phyloP scores from a whole-genome alignment of 2,329 filamentous ascomycete species.

The Colletotrichum gigasporum region DNA sequence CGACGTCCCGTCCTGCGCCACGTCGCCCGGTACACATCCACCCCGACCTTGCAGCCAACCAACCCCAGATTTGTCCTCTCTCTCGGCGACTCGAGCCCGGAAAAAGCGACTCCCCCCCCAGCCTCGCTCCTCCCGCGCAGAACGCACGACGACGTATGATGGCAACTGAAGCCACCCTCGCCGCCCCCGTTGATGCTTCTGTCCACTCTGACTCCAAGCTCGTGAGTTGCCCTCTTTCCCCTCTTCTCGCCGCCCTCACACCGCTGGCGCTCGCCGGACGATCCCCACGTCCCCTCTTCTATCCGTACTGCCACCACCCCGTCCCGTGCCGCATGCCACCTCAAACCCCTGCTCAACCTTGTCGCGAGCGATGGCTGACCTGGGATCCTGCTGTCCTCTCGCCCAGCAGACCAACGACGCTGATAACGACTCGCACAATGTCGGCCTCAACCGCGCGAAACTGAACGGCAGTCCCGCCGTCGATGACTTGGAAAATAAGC shows the following conservation, averaged over 20 bases:
- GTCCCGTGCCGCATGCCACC: constrained; percentile 6
- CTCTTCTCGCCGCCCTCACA: constrained; percentile 6
- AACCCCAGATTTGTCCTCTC: background rate
- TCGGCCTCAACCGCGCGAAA: constrained; percentile 50
- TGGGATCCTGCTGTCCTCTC: constrained; percentile 9
- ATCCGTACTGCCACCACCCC: background rate
- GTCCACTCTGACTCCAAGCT: constrained; percentile 55
- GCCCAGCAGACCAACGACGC: constrained; percentile 42
- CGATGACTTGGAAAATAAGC: constrained; percentile 67
- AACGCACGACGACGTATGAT: constrained; percentile 65
- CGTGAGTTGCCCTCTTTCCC: constrained; percentile 47
- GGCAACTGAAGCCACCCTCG: constrained; percentile 68
- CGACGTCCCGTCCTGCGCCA: constrained; percentile 29
- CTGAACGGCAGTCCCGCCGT: constrained; percentile 59
- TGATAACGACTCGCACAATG: constrained; percentile 57
- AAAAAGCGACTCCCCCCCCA: constrained; percentile 35
- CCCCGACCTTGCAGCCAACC: constrained; percentile 11
- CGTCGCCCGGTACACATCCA: constrained; percentile 3
- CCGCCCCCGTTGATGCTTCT: constrained; percentile 64
- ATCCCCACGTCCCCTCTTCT: constrained; percentile 3
- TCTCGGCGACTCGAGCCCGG: constrained; percentile 33
- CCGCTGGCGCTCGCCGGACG: constrained; percentile 8
- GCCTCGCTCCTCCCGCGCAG: constrained; percentile 39
- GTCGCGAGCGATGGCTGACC: constrained; percentile 38
- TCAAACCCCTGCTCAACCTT: background rate